Percentiles rank a stretch among this genome's conserved stretches.
phyloP scores from a whole-genome alignment of 768 basidiomycete genomes.

The Lactifluus rugatus region DNA sequence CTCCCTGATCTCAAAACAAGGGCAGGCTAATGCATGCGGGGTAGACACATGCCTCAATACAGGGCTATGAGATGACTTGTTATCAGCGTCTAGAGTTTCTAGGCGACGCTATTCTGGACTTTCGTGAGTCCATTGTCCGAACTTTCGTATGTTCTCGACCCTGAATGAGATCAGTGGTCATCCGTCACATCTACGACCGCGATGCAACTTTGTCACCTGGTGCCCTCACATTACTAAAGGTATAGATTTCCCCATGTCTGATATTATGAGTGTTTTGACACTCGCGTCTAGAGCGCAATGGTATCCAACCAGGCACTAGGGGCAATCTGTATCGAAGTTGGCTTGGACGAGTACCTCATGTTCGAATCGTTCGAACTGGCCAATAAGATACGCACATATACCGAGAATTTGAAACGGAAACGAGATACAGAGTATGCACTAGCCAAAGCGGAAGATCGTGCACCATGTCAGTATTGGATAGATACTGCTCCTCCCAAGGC shows the following conservation, averaged over 20 bases:
- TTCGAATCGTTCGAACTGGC: conserved; percentile 47
- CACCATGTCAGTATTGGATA: conserved; percentile 68
- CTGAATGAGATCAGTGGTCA: conserved; percentile 44
- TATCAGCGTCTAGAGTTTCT: conserved; percentile 79
- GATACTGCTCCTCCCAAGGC: conserved; percentile 75
- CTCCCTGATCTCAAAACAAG: background rate
- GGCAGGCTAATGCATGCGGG: background rate
- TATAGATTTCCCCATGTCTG: conserved; percentile 19
- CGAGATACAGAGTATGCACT: conserved; percentile 37
- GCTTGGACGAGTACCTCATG: conserved; percentile 52
- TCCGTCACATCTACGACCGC: conserved; percentile 57
- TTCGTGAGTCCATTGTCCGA: conserved; percentile 39
- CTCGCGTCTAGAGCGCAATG: conserved; percentile 57
- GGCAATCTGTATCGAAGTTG: conserved; percentile 62
- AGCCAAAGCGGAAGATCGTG: conserved; percentile 40
- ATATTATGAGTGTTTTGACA: background rate
- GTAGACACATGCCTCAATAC: conserved; percentile 61
- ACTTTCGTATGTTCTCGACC: conserved; percentile 6
- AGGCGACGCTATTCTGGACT: conserved; percentile 80
- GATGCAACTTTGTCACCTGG: conserved; percentile 61
- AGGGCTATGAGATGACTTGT: conserved; percentile 43
- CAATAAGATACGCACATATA: conserved; percentile 45
- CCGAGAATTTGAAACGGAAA: conserved; percentile 35
- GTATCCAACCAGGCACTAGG: conserved; percentile 74
- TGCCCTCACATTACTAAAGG: conserved; percentile 73